Conservation (phyloP, 768 basidiomycete species). For the Strobilomyces echinocephalus region DNA sequence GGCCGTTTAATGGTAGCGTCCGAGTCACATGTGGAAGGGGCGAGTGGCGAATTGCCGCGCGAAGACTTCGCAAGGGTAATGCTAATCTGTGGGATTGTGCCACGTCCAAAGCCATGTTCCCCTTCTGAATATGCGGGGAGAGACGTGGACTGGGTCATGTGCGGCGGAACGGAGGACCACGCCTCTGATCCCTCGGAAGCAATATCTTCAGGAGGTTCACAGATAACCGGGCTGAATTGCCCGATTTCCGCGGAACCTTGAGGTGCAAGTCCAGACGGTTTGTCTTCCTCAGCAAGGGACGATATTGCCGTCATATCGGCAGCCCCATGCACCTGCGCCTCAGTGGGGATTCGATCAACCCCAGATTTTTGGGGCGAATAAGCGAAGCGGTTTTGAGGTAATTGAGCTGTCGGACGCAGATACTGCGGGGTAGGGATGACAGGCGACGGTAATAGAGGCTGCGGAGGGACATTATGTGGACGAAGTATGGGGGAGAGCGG, state of each 20-base stretch:
- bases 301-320: slow-evolving; percentile 14
- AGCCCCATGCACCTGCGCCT: slow-evolving; percentile 15
- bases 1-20: slow-evolving; percentile 24
- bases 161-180: slow-evolving; percentile 11
- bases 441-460: slow-evolving; percentile 12
- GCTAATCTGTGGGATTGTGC: slow-evolving; percentile 27
- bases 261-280: slow-evolving; percentile 8
- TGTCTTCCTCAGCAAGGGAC: slow-evolving; percentile 12
- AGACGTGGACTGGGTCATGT: slow-evolving; percentile 10
- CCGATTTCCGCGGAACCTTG: slow-evolving; percentile 24
- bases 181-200: slow-evolving; percentile 17
- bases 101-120: slow-evolving; percentile 5
- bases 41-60: slow-evolving; percentile 26
- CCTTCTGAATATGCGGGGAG: slow-evolving; percentile 11
- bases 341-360: slow-evolving; percentile 24
- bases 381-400: slow-evolving; percentile 25
- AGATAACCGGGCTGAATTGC: slow-evolving; percentile 23
- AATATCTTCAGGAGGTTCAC: slow-evolving; percentile 30
- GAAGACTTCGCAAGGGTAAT: slow-evolving; percentile 29
- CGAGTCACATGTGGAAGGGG: slow-evolving; percentile 24
- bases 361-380: slow-evolving; percentile 23
- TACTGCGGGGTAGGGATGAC: slow-evolving; percentile 22
- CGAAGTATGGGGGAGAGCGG: slow-evolving; percentile 9
- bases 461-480: slow-evolving; percentile 16
- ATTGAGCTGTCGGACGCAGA: slow-evolving; percentile 22